phyloP scores from a whole-genome alignment of 768 basidiomycete genomes.

The Hygrophoropsis aurantiaca region DNA sequence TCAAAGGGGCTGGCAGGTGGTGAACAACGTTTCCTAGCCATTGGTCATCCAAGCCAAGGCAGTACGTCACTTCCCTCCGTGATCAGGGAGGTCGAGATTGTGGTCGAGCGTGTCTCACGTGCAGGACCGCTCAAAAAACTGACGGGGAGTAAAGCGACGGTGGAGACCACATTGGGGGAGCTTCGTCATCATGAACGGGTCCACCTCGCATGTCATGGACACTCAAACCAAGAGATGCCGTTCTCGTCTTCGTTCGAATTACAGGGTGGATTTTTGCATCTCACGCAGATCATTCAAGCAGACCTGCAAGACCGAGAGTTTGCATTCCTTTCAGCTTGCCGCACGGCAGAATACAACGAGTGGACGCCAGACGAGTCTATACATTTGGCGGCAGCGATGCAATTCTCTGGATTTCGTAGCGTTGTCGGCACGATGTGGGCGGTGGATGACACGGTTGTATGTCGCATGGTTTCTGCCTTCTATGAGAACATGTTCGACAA shows the following conservation, averaged over 20 bases:
- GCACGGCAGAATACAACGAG: conserved; percentile 18
- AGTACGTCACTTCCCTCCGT: not conserved
- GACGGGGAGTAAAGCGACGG: not conserved
- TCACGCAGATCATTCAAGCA: conserved; percentile 9
- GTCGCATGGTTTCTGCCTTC: not conserved
- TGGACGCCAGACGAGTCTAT: conserved; percentile 15
- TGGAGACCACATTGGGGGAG: not conserved
- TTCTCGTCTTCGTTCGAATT: conserved; percentile 14
- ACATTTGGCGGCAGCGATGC: conserved; percentile 23
- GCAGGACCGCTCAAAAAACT: not conserved
- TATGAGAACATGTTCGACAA: not conserved
- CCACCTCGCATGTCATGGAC: conserved; percentile 21
- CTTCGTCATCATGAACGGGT: conserved; percentile 8
- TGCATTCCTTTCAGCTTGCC: conserved; percentile 22
- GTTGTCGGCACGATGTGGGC: conserved; percentile 24
- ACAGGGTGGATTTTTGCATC: conserved; percentile 7
- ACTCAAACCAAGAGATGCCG: conserved; percentile 9
- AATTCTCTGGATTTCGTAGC: conserved; percentile 17
- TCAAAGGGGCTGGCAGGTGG: not conserved
- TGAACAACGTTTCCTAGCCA: not conserved
- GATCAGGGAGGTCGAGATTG: not conserved
- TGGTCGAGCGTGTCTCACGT: not conserved
- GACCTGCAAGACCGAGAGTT: conserved; percentile 10
- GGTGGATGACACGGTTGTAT: conserved; percentile 13
- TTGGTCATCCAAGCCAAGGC: not conserved